Evolutionary conservation across 164 flowering plant species (phyloP), one percentile per base, ranked within the genome.

Genomic region (Magnolia sinica): DNA sequence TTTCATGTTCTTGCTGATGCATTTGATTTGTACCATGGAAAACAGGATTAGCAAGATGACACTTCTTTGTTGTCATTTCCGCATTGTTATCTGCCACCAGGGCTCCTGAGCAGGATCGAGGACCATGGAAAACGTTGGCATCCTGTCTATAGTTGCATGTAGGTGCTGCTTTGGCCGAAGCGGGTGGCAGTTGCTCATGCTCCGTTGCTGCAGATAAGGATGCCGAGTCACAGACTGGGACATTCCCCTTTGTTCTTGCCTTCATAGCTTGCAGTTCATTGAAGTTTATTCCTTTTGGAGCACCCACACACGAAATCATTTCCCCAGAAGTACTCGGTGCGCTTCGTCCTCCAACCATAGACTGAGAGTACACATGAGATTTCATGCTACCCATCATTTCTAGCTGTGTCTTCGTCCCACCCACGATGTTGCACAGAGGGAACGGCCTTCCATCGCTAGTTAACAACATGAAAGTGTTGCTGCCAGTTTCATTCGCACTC

Each of bases 231-330:
- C 81, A 80, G 19, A 77, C 80, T 22, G 77, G 77, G 63, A 84
- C 84, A n/a, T 78, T 61, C 37, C 68, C 85, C 50, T 78, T 85
- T 24, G 91, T 78, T 81, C 93, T 86, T 79, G 79, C 79, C 65
- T 3, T 64, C 37, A 65, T 83, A 24, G 50, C 45, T 69, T 82
- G 86, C 68, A 29, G 24, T 55, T 71, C 74, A 52, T 58, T 18
- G 50, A 73, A 24, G 51, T 58, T 6, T 1, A 45, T 16, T 10
- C 37, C 14, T 1, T 63, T 68, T 71, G 18, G 58, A 71, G 74
- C 77, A 68, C 68, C 77, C 11, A 11, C 68, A 19, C n/a, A 58
- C 51, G 73, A 72, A 74, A 18, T 23, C 37, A 61, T 20, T 63
- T 58, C 74, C 50, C 55, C 16, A 14, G 61, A 72, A 76, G 27